Percentiles rank a stretch among this genome's conserved stretches.
Conservation (phyloP, 306 rosid genomes). For the Prunus dulcis region DNA sequence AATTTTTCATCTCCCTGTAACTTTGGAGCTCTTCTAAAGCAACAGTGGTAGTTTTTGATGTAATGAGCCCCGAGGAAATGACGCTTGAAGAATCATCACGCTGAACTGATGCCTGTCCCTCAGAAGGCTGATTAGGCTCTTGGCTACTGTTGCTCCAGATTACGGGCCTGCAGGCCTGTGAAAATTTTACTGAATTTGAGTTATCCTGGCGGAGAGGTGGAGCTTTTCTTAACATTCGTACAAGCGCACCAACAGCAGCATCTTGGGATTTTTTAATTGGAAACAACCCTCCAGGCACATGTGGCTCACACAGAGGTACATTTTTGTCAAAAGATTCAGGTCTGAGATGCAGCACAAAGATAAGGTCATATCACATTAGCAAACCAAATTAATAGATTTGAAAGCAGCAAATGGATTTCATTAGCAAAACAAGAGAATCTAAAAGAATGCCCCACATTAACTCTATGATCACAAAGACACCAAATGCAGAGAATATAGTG, state of each 20-base stretch:
- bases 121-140: conserved; percentile 29
- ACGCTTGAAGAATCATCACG: conserved; percentile 32
- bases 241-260: conserved; percentile 82
- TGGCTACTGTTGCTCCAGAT: conserved; percentile 25
- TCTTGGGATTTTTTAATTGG: conserved; percentile 64
- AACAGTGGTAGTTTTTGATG: conserved; percentile 63
- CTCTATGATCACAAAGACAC: background rate
- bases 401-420: background rate
- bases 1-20: conserved; percentile 65
- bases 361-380: background rate
- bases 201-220: conserved; percentile 72
- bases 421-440: background rate
- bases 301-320: conserved; percentile 35
- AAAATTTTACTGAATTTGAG: conserved; percentile 34
- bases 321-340: conserved; percentile 51
- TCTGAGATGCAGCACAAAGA: conserved; percentile 32
- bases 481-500: background rate
- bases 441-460: background rate
- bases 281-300: conserved; percentile 56
- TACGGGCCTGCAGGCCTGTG: conserved; percentile 30
- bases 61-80: conserved; percentile 35
- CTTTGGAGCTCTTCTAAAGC: conserved; percentile 81
- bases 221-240: conserved; percentile 68
- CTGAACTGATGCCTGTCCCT: conserved; percentile 9
- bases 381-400: background rate